Evolutionary conservation across 257 asterid species (phyloP).

Genomic region (Echium plantagineum): DNA sequence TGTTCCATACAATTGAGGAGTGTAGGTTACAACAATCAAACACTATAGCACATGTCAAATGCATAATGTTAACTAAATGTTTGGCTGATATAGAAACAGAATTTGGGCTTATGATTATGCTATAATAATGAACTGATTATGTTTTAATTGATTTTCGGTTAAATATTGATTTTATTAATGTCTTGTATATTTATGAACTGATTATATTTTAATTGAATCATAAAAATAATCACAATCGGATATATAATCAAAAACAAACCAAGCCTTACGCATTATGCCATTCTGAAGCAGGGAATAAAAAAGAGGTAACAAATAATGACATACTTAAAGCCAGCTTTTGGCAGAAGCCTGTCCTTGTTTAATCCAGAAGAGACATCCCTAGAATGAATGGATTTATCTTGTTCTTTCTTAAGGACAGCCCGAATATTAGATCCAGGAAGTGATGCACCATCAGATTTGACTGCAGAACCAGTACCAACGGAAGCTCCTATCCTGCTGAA

Average conservation of each 20-base stretch:
- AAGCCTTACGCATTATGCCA: too few relatives aligned
- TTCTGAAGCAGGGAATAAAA: neutral
- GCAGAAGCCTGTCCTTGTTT: conserved; percentile 58
- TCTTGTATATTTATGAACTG: too few relatives aligned
- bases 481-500: conserved; percentile 54
- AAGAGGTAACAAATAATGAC: conserved; percentile 11
- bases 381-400: conserved; percentile 49
- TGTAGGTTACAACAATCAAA: conserved; percentile 6
- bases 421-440: conserved; percentile 58
- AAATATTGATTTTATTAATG: too few relatives aligned
- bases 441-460: conserved; percentile 58
- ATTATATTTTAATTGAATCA: too few relatives aligned
- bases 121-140: too few relatives aligned
- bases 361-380: conserved; percentile 55
- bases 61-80: conserved; percentile 5
- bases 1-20: neutral
- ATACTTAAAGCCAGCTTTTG: conserved; percentile 72
- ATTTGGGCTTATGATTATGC: too few relatives aligned
- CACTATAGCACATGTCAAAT: conserved; percentile 5
- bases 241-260: too few relatives aligned
- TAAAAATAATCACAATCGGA: too few relatives aligned
- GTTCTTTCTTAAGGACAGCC: conserved; percentile 55
- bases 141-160: too few relatives aligned
- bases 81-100: conserved; percentile 3
- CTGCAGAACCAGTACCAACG: conserved; percentile 27